Base-by-base conservation (phyloP, 2,329 filamentous ascomycete species). In the Colletotrichum lindemuthianum region DNA sequence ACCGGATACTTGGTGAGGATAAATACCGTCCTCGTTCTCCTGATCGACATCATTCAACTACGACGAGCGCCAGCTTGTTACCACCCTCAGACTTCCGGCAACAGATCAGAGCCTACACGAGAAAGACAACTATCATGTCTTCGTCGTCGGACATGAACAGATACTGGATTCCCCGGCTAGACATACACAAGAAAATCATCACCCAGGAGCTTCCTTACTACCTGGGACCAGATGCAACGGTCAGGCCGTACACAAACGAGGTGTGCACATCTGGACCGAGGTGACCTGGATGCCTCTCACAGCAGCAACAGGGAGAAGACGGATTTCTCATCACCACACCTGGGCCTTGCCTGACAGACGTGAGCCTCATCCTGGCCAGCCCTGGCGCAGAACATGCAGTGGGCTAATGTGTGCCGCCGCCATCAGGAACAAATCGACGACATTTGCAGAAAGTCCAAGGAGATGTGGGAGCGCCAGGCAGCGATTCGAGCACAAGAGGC, bases 371-470 rank as follows among this genome's bases (percentile, higher is more conserved):
- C 55, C 37, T 41, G 36, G 41, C 57, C 33, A 2, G 37, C 10
- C 34, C 33, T 48, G 36, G 24, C 37, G 50, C 60, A 59, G 39
- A 63, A 61, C 51, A 54, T 64, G 43, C 70, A 53, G 87, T 85
- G 84, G 87, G 75, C 85, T 88, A 79, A 88, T 87, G 66, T 53
- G 61, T 70, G 63, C 60, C 61, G 41, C 67, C 60, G 51, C 52
- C 60, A 44, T 70, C 50, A 88, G 86, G 85, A 87, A 75, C 86
- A 88, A 79, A 88, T 88, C 68, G 84, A 88, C 70, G 86, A 88
- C 69, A 86, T 88, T 59, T 88, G 86, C 73, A 74, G 79, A 66
- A 87, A 87, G 72, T 87, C 85, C 40, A 85, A 80, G 66, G 83
- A 86, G 59, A 77, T 85, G 66, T 88, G 84, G 84, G 83, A 87